phyloP scores from a whole-genome alignment of 306 rosid species.

The barrel medic (Medicago truncatula) region DNA sequence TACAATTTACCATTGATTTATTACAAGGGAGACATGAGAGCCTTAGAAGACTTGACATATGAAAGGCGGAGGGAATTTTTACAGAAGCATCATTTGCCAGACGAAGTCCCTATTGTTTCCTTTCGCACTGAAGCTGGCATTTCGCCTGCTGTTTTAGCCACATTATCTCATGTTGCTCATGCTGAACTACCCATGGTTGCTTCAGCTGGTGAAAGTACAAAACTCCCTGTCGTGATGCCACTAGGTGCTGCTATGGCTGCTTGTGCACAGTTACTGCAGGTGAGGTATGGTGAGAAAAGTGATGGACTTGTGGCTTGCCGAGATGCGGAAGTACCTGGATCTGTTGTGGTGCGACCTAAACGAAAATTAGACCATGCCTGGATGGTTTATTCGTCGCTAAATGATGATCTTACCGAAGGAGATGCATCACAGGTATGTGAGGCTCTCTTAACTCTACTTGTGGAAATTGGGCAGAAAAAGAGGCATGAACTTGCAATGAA shows the following conservation, averaged over 20 bases:
- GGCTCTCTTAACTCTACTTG: conserved; percentile 84
- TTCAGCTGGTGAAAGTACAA: conserved; percentile 62
- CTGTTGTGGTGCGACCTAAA: conserved; percentile 79
- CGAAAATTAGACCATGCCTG: conserved; percentile 93
- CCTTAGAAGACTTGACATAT: conserved; percentile 94
- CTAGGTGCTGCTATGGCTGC: conserved; percentile 98
- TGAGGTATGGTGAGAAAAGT: conserved; percentile 88
- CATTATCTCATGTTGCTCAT: conserved; percentile 87
- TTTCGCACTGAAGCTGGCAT: conserved; percentile 84
- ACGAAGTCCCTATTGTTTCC: conserved; percentile 82
- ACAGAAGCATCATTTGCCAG: conserved; percentile 72
- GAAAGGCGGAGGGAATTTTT: conserved; percentile 84
- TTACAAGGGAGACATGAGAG: conserved; percentile 90
- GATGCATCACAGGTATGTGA: conserved; percentile 95
- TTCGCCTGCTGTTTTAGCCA: conserved; percentile 80
- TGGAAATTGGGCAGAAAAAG: conserved; percentile 79
- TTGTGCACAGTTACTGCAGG: conserved; percentile 88
- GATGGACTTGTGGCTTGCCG: conserved; percentile 94
- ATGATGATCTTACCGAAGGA: conserved; percentile 69
- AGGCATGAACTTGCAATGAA: conserved; percentile 65
- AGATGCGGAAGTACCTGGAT: conserved; percentile 93
- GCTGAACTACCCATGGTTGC: conserved; percentile 75
- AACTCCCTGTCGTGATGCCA: conserved; percentile 87
- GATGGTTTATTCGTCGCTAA: conserved; percentile 90
- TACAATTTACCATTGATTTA: conserved; percentile 38